Evolutionary conservation across 495 filamentous ascomycete species (phyloP), one percentile per base, ranked within the genome.

Genomic region (Cairneyella variabilis): DNA sequence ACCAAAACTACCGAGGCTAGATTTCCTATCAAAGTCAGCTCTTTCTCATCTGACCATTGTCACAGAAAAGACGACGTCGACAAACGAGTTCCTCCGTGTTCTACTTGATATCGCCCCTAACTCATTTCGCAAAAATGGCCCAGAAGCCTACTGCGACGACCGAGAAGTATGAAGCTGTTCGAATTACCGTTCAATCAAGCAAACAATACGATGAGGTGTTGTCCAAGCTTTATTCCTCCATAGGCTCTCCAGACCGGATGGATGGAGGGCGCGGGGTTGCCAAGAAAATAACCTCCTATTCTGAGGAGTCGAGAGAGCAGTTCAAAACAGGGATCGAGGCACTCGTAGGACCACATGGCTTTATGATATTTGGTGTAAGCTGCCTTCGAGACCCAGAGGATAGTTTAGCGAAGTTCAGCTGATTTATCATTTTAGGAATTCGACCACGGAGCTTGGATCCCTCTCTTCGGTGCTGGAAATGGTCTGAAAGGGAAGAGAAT

Each of bases 361-460:
- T 60, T 38, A 60, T 60, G 57, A 38, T 60, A 8, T 60, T 59
- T 25, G 30, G 40, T 12, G 57, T 54, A 47, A 12, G 16, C 39
- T 40, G 9, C 22, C n/a, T 12, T 46, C 40, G n/a, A n/a, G n/a
- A n/a, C n/a, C n/a, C n/a, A n/a, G n/a, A n/a, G n/a, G n/a, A n/a
- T n/a, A n/a, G n/a, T n/a, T n/a, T n/a, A n/a, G n/a, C n/a, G n/a
- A n/a, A n/a, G n/a, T n/a, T 40, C 39, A 16, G 10, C 10, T 28
- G 38, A 14, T 32, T 48, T 39, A n/a, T 27, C 10, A n/a, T 12
- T 14, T 16, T 6, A 60, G 47, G 57, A 51, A 48, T 47, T 55
- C 34, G 18, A 60, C 40, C 52, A 55, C 36, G 48, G 30, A 2
- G 16, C 18, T 12, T 60, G 53, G 53, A 32, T 57, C 2, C 58